phyloP scores from a whole-genome alignment of 2,329 filamentous ascomycete genomes.

The Thyridium curvatum region DNA sequence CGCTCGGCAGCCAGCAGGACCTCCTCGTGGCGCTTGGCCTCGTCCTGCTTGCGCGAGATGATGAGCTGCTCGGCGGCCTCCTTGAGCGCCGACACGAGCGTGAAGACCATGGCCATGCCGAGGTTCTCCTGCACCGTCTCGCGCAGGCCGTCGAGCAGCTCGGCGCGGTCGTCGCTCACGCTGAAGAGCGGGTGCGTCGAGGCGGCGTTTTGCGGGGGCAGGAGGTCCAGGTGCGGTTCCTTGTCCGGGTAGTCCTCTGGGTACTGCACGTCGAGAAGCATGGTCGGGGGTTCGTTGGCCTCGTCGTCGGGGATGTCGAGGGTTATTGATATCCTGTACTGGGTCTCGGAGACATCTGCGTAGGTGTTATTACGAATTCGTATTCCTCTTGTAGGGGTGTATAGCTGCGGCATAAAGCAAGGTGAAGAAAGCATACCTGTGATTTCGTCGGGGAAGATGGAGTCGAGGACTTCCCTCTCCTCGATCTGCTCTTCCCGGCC shows the following conservation, averaged over 20 bases:
- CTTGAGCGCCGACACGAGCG: slow-evolving; percentile 79
- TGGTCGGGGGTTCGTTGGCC: slow-evolving; percentile 53
- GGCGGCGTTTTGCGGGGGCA: slow-evolving; percentile 62
- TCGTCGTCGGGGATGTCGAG: slow-evolving; percentile 68
- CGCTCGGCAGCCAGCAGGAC: slow-evolving; percentile 58
- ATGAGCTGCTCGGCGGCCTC: slow-evolving; percentile 86
- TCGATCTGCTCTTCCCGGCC: slow-evolving; percentile 84
- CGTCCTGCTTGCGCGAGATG: slow-evolving; percentile 61
- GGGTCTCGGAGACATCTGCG: slow-evolving; percentile 82
- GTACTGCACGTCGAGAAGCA: slow-evolving; percentile 82
- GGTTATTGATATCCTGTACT: slow-evolving; percentile 80
- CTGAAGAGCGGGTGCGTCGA: slow-evolving; percentile 68
- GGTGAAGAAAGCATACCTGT: slow-evolving; percentile 52
- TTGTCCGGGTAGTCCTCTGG: slow-evolving; percentile 88
- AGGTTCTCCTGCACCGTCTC: slow-evolving; percentile 85
- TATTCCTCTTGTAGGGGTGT: too few relatives aligned
- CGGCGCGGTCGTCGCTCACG: slow-evolving; percentile 71
- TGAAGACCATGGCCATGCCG: slow-evolving; percentile 97
- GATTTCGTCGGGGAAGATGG: slow-evolving; percentile 97
- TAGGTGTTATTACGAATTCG: too few relatives aligned
- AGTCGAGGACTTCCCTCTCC: slow-evolving; percentile 95
- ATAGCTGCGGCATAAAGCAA: too few relatives aligned
- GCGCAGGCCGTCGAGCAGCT: slow-evolving; percentile 63
- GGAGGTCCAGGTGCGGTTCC: slow-evolving; percentile 75
- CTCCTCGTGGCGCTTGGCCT: slow-evolving; percentile 52